phyloP scores from a whole-genome alignment of 345 rosid genomes.

The Clausena lansium region DNA sequence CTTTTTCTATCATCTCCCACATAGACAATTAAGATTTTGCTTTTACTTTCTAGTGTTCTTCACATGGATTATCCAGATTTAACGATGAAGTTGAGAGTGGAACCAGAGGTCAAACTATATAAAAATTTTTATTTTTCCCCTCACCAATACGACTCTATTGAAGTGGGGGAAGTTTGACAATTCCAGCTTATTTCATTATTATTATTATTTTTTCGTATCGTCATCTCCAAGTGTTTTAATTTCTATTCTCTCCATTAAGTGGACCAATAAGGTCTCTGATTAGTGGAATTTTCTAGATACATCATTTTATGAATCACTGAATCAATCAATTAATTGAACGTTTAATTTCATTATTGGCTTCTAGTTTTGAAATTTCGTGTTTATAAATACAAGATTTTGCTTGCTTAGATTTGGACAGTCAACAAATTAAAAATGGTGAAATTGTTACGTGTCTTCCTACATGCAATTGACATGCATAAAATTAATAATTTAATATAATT shows the following conservation, averaged over 20 bases:
- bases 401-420: neutral
- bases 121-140: too few species aligned
- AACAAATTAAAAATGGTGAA: neutral
- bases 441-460: conserved; percentile 12
- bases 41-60: too few species aligned
- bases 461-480: conserved; percentile 17
- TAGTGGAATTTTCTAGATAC: neutral
- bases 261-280: neutral
- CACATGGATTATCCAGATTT: too few species aligned
- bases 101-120: neutral
- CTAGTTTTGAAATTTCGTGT: neutral
- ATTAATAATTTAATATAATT: neutral
- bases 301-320: neutral
- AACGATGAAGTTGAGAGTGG: neutral
- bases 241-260: neutral
- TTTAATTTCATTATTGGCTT: neutral
- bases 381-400: neutral
- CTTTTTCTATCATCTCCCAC: too few species aligned
- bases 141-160: too few species aligned
- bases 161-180: too few species aligned
- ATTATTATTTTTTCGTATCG: neutral
- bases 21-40: too few species aligned
- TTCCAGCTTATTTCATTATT: too few species aligned
- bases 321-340: neutral
- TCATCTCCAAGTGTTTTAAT: neutral